Conservation (phyloP, 805 yeast genomes). For the Saturnispora hagleri region DNA sequence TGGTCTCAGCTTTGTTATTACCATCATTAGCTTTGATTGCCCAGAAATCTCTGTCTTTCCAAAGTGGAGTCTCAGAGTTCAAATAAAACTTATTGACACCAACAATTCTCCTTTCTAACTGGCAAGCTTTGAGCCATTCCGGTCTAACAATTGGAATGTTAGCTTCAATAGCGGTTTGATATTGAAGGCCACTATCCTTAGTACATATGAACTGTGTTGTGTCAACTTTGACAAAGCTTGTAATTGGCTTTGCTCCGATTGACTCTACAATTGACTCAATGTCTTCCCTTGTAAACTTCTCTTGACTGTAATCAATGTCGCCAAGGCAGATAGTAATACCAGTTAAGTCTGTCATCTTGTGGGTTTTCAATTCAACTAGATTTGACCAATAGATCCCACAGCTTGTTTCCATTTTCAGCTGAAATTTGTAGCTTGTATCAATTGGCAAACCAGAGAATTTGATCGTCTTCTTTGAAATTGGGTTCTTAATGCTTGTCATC, state of each 20-base stretch:
- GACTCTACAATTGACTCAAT: constrained; percentile 50
- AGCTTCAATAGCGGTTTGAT: constrained; percentile 67
- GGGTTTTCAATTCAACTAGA: constrained; percentile 63
- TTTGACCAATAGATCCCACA: constrained; percentile 81
- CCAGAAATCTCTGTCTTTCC: constrained; percentile 39
- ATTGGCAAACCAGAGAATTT: constrained; percentile 88
- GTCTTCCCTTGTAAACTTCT: constrained; percentile 43
- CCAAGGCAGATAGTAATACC: constrained; percentile 93
- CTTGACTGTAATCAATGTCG: constrained; percentile 47
- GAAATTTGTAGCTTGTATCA: constrained; percentile 73
- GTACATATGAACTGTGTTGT: constrained; percentile 92
- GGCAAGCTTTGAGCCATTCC: constrained; percentile 95
- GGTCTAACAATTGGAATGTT: constrained; percentile 94
- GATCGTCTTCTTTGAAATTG: constrained; percentile 66
- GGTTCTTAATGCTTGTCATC: constrained; percentile 77
- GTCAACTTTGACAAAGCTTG: constrained; percentile 66
- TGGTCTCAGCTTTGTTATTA: background rate
- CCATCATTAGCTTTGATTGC: constrained; percentile 3
- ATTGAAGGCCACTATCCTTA: constrained; percentile 52
- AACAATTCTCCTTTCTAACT: constrained; percentile 75
- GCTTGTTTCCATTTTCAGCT: constrained; percentile 72
- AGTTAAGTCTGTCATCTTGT: constrained; percentile 89
- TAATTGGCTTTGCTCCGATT: constrained; percentile 82
- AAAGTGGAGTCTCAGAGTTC: constrained; percentile 38
- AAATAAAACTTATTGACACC: constrained; percentile 85